phyloP scores from a whole-genome alignment of 1,284 basidiomycete species.

The Butyriboletus appendiculatus region DNA sequence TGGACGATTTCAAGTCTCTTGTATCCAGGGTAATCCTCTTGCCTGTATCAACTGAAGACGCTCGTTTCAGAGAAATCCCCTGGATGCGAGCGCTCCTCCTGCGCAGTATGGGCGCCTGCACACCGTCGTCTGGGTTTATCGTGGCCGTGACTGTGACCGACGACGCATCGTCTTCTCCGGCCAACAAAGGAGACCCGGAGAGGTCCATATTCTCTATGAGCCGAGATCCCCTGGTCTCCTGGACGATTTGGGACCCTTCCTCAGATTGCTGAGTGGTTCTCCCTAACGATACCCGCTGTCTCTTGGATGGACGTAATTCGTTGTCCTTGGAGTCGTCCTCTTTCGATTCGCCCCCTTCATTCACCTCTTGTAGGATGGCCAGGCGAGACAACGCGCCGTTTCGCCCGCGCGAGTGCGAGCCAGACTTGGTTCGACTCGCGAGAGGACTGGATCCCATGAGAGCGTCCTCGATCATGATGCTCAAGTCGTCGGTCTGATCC shows the following conservation, averaged over 20 bases:
- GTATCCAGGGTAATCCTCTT: neutral
- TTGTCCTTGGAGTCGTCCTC: constrained; percentile 6
- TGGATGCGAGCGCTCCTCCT: constrained; percentile 32
- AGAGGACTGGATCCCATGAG: constrained; percentile 32
- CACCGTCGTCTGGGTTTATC: neutral
- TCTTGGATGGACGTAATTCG: constrained; percentile 23
- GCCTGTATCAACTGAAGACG: constrained; percentile 1
- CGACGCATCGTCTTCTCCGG: constrained; percentile 2
- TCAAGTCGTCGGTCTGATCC: constrained; percentile 1
- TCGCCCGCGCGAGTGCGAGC: constrained; percentile 7
- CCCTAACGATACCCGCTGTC: constrained; percentile 11
- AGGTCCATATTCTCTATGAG: constrained; percentile 31
- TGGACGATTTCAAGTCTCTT: constrained; percentile 8
- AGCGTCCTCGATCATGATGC: constrained; percentile 15
- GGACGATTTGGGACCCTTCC: neutral
- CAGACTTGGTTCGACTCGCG: constrained; percentile 18
- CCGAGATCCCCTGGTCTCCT: constrained; percentile 13
- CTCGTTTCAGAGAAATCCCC: constrained; percentile 18
- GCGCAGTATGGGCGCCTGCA: constrained; percentile 4
- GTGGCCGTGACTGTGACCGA: neutral
- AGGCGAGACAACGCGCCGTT: constrained; percentile 14
- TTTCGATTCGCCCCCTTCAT: constrained; percentile 19
- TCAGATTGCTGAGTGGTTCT: neutral
- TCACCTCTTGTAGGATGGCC: constrained; percentile 28
- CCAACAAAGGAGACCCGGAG: constrained; percentile 30